phyloP scores from a whole-genome alignment of 164 flowering plant species.

The Piper longum region DNA sequence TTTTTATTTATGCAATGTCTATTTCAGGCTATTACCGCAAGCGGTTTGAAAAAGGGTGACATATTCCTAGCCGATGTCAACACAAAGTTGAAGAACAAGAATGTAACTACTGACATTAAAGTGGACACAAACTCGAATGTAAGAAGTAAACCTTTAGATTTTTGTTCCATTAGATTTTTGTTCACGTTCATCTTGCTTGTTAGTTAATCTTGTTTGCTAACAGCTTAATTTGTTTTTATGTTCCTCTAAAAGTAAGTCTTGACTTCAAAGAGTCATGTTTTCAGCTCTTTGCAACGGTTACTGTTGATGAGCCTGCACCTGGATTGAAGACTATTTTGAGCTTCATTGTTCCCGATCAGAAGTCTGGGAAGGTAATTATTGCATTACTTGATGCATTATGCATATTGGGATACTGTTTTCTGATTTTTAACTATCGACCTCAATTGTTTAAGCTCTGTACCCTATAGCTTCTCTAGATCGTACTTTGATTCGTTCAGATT shows the following conservation, averaged over 20 bases:
- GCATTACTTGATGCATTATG: too few relatives aligned
- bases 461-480: too few relatives aligned
- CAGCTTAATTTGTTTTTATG: not conserved
- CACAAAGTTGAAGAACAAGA: slow-evolving; percentile 72
- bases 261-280: not conserved
- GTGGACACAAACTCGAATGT: slow-evolving; percentile 63
- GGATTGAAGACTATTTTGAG: slow-evolving; percentile 19
- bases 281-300: slow-evolving; percentile 54
- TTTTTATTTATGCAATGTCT: too few relatives aligned
- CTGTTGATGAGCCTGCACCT: slow-evolving; percentile 72
- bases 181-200: too few relatives aligned
- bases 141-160: slow-evolving; percentile 8
- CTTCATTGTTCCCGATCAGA: slow-evolving; percentile 63
- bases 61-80: slow-evolving; percentile 61
- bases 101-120: slow-evolving; percentile 31
- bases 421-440: too few relatives aligned
- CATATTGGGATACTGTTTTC: too few relatives aligned
- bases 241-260: not conserved
- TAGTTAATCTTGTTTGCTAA: not conserved
- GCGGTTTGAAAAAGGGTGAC: too few relatives aligned
- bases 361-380: slow-evolving; percentile 59
- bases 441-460: too few relatives aligned
- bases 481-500: too few relatives aligned
- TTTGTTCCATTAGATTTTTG: too few relatives aligned
- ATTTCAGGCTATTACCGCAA: too few relatives aligned